These are phyloP conservation scores for Kwoniella mangroviensis DNA, from an alignment of 768 basidiomycete species.

Conservation along the genomic window DNA sequence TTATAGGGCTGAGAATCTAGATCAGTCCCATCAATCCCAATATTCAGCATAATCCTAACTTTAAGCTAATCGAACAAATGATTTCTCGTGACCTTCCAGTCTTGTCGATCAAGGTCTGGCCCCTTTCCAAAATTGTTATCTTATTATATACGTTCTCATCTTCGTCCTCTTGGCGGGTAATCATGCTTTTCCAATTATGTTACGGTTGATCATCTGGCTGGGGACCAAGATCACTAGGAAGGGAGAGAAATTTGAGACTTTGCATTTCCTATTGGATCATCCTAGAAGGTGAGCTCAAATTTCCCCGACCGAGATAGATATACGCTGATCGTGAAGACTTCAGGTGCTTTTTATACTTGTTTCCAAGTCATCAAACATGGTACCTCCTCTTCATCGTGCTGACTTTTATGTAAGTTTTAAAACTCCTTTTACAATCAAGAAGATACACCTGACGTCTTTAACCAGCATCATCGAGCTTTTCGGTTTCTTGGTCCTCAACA, in stretches of 20 bases:
- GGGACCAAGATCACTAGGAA: slow-evolving; percentile 43
- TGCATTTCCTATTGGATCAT: slow-evolving; percentile 55
- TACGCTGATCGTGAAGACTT: not conserved
- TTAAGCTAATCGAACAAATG: too few relatives aligned
- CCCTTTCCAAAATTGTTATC: slow-evolving; percentile 43
- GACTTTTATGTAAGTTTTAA: slow-evolving; percentile 44
- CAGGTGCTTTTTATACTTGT: slow-evolving; percentile 55
- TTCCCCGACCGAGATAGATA: not conserved
- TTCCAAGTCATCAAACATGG: slow-evolving; percentile 56
- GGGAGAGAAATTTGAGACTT: slow-evolving; percentile 42
- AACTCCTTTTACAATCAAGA: not conserved
- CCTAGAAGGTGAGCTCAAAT: slow-evolving; percentile 43
- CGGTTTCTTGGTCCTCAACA: slow-evolving; percentile 48
- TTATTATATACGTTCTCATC: slow-evolving; percentile 41
- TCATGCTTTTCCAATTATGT: slow-evolving; percentile 52
- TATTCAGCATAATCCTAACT: too few relatives aligned
- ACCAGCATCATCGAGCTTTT: slow-evolving; percentile 40
- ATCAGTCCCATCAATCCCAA: too few relatives aligned
- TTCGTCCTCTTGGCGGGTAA: slow-evolving; percentile 49
- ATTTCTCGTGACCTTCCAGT: slow-evolving; percentile 12
- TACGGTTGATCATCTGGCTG: slow-evolving; percentile 49
- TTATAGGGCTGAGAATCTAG: rapidly evolving
- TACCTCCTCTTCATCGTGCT: slow-evolving; percentile 41
- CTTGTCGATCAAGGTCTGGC: slow-evolving; percentile 47
- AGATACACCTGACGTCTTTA: not conserved